Base-by-base conservation (phyloP, 805 yeast species). In the Maudiozyma barnettii region DNA sequence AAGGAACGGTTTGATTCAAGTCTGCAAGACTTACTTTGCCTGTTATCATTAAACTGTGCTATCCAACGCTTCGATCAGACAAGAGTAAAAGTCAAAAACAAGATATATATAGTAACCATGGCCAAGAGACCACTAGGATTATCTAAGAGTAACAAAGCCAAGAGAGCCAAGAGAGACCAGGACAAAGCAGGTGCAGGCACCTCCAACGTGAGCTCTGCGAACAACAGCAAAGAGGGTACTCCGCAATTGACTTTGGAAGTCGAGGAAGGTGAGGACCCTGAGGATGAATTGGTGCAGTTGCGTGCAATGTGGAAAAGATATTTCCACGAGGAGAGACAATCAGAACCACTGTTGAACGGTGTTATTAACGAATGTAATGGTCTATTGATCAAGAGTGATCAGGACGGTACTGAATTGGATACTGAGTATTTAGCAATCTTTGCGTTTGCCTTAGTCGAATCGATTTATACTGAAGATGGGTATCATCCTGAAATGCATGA, bases 331-430 rank as follows among this genome's bases (percentile, higher is more conserved):
- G 78, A 75, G 4, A 76, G 76, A 48, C 83, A 81, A 20, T 77
- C 76, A 52, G 85, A 82, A 58, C 66, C 80, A 50, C 74, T 84
- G 33, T 61, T 84, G 49, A 84, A 89, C 57, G 97, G 96, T 21
- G 74, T 90, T 4, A 76, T 91, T n/a, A 96, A 90, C 57, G 97
- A 91, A 61, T 84, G 95, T 68, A 96, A 91, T 58, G 68, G 95
- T 5, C 7, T n/a, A 33, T 62, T 88, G 31, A 70, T 89, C 53
- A 43, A 41, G 12, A 21, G n/a, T 19, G 35, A 31, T 16, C 4
- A 37, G 3, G 41, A 45, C 3, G 18, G 9, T n/a, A 36, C 26
- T 9, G 22, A 19, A 51, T 53, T 45, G 23, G 72, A 75, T 23
- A 77, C 76, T 33, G 71, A 69, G 40, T 85, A 89, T 61, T 83